Evolutionary conservation across 2,329 filamentous ascomycete genomes (phyloP), one percentile per base, ranked within the genome.

Genomic region (Orbilia quercus): DNA sequence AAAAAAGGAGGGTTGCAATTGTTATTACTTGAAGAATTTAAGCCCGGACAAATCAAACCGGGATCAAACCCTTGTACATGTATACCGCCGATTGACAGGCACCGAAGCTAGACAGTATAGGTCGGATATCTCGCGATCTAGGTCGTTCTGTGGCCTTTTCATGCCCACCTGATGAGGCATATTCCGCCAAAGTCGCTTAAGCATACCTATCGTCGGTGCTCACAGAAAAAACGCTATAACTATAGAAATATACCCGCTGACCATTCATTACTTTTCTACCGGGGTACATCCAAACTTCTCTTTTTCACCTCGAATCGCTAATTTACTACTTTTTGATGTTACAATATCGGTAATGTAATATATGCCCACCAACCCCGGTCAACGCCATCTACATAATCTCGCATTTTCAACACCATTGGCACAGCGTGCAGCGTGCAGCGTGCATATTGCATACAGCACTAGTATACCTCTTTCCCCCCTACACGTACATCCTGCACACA

Each of bases 161-260:
- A 4, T 38, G 58, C 28, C 44, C 53, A 66, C 60, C 60, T 58
- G 63, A 59, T 67, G 54, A 59, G 63, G 63, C 25, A 67, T 67
- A 67, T 67, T 59, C 63, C 54, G 36, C 53, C 28, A 67, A 28
- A 51, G n/a, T 67, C 63, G 63, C 53, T 67, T 59, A 59, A 45
- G 22, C 9, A 4, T 31, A 31, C 28, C n/a, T n/a, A n/a, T n/a
- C n/a, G n/a, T n/a, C n/a, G n/a, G n/a, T n/a, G n/a, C n/a, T n/a
- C n/a, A n/a, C n/a, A n/a, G n/a, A n/a, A n/a, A n/a, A n/a, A n/a
- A n/a, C n/a, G n/a, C n/a, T n/a, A n/a, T n/a, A n/a, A n/a, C n/a
- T n/a, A n/a, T n/a, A n/a, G n/a, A 11, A 28, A 50, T 22, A 57
- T 48, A 28, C 31, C 51, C 48, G 25, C 50, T 36, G 42, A 48